These are phyloP conservation scores for Pichia sp. DNA, from an alignment of 1,139 yeast genomes.

Conservation along the genomic window DNA sequence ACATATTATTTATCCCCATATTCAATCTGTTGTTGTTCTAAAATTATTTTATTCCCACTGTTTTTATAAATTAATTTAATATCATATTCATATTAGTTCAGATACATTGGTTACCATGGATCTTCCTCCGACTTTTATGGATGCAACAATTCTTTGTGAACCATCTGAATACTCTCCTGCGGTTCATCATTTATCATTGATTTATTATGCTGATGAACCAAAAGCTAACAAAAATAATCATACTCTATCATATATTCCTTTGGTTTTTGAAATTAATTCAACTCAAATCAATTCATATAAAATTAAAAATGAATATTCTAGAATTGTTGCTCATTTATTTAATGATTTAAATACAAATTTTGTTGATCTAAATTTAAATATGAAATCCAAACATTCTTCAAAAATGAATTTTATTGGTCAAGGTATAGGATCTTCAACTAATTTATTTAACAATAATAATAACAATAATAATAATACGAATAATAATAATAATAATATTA, in stretches of 20 bases:
- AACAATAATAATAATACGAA: no score
- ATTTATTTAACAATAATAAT: slow-evolving; percentile 3
- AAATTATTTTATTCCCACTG: no score
- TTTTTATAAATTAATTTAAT: no score
- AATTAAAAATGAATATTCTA: slow-evolving; percentile 12
- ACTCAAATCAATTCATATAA: slow-evolving; percentile 26
- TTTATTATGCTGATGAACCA: slow-evolving; percentile 12
- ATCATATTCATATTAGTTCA: no score
- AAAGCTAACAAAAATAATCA: neutral
- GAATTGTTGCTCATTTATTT: slow-evolving; percentile 19
- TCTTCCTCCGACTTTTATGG: no score
- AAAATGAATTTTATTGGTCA: slow-evolving; percentile 7
- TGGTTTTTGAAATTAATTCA: slow-evolving; percentile 27
- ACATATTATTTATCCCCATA: no score
- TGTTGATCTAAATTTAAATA: slow-evolving; percentile 25
- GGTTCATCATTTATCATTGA: slow-evolving; percentile 16
- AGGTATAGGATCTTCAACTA: slow-evolving; percentile 10
- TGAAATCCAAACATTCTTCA: slow-evolving; percentile 16
- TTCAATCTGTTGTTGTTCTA: no score
- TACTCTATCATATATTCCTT: slow-evolving; percentile 17
- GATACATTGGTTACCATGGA: no score
- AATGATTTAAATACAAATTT: slow-evolving; percentile 19
- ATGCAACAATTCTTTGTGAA: no score
- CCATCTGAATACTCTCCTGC: slow-evolving; percentile 20
- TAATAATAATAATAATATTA: no score